These are phyloP conservation scores for Diaporthe amygdali DNA, from an alignment of 2,329 filamentous ascomycete species.

Conservation along the genomic window DNA sequence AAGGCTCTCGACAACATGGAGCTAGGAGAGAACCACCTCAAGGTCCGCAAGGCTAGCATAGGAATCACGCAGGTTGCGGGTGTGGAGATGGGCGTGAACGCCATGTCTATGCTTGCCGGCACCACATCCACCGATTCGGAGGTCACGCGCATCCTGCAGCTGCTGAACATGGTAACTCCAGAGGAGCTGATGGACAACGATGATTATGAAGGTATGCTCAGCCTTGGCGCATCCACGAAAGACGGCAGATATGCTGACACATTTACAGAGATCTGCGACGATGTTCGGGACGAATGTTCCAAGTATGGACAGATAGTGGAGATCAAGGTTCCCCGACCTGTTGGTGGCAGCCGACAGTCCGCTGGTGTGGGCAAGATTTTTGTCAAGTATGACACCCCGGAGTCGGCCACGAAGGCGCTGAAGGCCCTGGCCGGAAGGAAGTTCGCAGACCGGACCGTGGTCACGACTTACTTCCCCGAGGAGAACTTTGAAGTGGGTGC, in stretches of 20 bases:
- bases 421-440: constrained; percentile 92
- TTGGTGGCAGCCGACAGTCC: constrained; percentile 80
- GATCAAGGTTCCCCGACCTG: constrained; percentile 92
- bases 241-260: neutral
- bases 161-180: constrained; percentile 97
- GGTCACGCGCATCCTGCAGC: constrained; percentile 82
- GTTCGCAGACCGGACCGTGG: constrained; percentile 94
- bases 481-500: constrained; percentile 94
- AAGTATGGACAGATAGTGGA: constrained; percentile 88
- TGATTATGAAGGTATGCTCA: constrained; percentile 83
- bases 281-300: constrained; percentile 88
- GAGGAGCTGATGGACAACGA: constrained; percentile 94
- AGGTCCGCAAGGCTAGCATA: constrained; percentile 87
- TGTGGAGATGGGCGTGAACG: constrained; percentile 94
- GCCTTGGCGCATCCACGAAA: neutral
- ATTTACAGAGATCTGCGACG: constrained; percentile 86
- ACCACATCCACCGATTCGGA: constrained; percentile 82
- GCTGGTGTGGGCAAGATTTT: constrained; percentile 97
- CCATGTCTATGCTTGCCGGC: constrained; percentile 96
- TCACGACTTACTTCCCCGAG: constrained; percentile 96
- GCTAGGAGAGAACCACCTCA: constrained; percentile 84
- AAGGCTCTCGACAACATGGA: constrained; percentile 94
- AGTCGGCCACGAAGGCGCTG: constrained; percentile 82
- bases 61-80: constrained; percentile 92
- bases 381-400: constrained; percentile 85